These are phyloP conservation scores for Gracilaria caudata DNA, from an alignment of 23 red algal species.

Conservation along the genomic window DNA sequence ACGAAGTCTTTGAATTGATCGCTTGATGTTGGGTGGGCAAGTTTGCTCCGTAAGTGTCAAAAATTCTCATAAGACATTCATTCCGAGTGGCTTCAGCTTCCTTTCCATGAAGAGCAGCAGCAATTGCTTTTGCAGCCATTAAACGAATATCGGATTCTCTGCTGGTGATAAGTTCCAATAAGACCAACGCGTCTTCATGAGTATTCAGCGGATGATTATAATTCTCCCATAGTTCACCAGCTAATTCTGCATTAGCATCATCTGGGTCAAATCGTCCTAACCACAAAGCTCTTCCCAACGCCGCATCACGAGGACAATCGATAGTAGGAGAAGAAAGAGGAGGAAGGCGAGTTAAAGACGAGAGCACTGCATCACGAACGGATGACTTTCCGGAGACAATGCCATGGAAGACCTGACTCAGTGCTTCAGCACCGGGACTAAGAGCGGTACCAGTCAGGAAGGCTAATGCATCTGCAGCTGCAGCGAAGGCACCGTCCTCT, in stretches of 20 bases:
- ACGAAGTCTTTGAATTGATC: not conserved
- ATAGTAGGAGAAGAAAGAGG: constrained; percentile 43
- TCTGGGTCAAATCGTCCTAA: constrained; percentile 77
- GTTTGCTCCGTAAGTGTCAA: constrained; percentile 54
- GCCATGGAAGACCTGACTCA: constrained; percentile 70
- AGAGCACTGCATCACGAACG: constrained; percentile 81
- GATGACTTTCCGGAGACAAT: constrained; percentile 81
- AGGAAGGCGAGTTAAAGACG: constrained; percentile 59
- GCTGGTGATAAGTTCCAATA: constrained; percentile 53
- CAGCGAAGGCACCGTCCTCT: constrained; percentile 72
- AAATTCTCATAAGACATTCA: constrained; percentile 54
- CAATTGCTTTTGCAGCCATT: constrained; percentile 70
- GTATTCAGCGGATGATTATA: constrained; percentile 72
- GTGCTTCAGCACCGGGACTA: constrained; percentile 43
- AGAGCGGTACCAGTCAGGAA: constrained; percentile 62
- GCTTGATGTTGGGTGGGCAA: constrained; percentile 26
- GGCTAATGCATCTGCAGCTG: constrained; percentile 71
- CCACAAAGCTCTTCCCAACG: constrained; percentile 78
- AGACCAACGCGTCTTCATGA: constrained; percentile 39
- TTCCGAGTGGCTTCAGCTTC: constrained; percentile 45
- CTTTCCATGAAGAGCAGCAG: constrained; percentile 54
- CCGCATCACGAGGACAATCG: constrained; percentile 50
- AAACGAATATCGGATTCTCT: constrained; percentile 64
- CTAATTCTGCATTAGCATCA: constrained; percentile 51
- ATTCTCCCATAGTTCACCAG: constrained; percentile 68